phyloP scores from a whole-genome alignment of 352 stramenopile species.

The Phytophthora uliginosa region DNA sequence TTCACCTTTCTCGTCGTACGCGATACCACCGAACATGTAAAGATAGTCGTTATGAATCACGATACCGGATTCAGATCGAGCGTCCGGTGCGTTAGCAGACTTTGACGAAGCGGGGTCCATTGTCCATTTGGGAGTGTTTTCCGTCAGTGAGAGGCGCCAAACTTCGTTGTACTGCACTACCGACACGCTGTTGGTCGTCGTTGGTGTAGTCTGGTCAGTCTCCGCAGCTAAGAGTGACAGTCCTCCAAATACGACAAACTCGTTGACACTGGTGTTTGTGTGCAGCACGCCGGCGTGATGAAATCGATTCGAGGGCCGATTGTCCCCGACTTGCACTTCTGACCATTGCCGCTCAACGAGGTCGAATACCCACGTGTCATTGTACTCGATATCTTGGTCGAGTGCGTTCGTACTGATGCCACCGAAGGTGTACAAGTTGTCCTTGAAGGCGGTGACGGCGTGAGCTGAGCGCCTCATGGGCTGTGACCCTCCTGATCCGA shows the following conservation, averaged over 20 bases:
- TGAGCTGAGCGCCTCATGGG: slow-evolving; percentile 68
- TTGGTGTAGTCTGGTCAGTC: background rate
- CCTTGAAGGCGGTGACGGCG: slow-evolving; percentile 50
- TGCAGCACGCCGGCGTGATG: slow-evolving; percentile 54
- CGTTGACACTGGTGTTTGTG: slow-evolving; percentile 47
- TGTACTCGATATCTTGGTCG: slow-evolving; percentile 66
- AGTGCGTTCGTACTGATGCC: slow-evolving; percentile 51
- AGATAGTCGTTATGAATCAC: slow-evolving; percentile 62
- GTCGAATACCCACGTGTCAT: slow-evolving; percentile 83
- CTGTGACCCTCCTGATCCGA: slow-evolving; percentile 29
- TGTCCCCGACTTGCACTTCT: slow-evolving; percentile 30
- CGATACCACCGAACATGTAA: slow-evolving; percentile 78
- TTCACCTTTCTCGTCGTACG: slow-evolving; percentile 59
- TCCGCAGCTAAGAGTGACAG: slow-evolving; percentile 45
- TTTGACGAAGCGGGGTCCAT: slow-evolving; percentile 36
- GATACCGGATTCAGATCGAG: slow-evolving; percentile 60
- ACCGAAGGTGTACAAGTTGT: slow-evolving; percentile 73
- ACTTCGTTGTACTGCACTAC: slow-evolving; percentile 67
- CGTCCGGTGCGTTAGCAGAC: slow-evolving; percentile 29
- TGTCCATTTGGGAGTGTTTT: slow-evolving; percentile 40
- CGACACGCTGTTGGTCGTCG: slow-evolving; percentile 21
- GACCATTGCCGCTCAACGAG: slow-evolving; percentile 45
- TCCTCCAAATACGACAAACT: slow-evolving; percentile 67
- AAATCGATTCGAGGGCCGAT: slow-evolving; percentile 48
- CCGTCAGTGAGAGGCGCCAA: slow-evolving; percentile 52